These are phyloP conservation scores for Fraxinus sp. DNA, from an alignment of 305 asterid species.

Conservation along the genomic window DNA sequence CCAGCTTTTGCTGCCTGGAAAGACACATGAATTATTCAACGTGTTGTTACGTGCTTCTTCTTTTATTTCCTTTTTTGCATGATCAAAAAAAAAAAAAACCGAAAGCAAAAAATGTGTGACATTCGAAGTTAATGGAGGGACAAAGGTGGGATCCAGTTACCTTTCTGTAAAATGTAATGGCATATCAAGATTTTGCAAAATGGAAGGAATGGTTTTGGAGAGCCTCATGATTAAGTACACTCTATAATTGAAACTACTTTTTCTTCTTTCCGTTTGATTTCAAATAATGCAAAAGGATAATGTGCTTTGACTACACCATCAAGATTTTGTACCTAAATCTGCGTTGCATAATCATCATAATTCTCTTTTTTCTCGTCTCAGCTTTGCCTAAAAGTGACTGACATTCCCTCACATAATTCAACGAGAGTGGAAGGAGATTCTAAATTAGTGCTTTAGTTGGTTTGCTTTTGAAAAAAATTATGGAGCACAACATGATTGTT, in stretches of 20 bases:
- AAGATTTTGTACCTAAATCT: constrained; percentile 15
- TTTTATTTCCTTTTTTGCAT: constrained; percentile 35
- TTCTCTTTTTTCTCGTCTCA: constrained; percentile 25
- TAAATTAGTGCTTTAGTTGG: constrained; percentile 23
- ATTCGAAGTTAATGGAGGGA: constrained; percentile 28
- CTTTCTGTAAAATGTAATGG: constrained; percentile 35
- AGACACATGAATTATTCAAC: constrained; percentile 40
- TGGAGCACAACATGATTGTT: constrained; percentile 37
- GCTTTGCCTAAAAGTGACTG: constrained; percentile 48
- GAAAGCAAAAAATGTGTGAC: constrained; percentile 14
- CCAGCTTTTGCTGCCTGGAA: constrained; percentile 74
- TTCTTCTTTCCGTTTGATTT: constrained; percentile 18
- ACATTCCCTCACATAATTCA: constrained; percentile 68
- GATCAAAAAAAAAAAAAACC: constrained; percentile 16
- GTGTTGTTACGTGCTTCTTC: background rate
- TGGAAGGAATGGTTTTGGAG: constrained; percentile 34
- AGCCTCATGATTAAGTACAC: constrained; percentile 27
- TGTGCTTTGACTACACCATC: constrained; percentile 50
- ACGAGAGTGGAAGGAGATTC: constrained; percentile 44
- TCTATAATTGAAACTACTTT: constrained; percentile 42
- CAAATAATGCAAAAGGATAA: constrained; percentile 46
- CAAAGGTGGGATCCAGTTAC: constrained; percentile 37
- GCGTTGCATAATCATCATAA: constrained; percentile 37
- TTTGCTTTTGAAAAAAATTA: constrained; percentile 31
- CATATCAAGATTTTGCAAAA: constrained; percentile 40